Conservation (phyloP, 129 eudicot genomes). For the Escallonia herrerae region DNA sequence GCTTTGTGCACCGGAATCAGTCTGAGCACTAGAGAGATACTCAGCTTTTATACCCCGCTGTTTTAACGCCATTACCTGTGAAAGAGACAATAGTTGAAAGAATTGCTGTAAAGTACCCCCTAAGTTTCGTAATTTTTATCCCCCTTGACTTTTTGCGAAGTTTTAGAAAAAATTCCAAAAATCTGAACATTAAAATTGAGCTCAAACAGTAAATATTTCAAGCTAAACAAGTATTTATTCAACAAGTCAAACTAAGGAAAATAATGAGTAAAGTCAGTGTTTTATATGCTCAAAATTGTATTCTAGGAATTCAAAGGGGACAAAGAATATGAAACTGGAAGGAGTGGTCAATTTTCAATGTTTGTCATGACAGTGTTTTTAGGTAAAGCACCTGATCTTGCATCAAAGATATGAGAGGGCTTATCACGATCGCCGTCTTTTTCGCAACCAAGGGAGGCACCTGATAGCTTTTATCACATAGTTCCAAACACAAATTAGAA, state of each 20-base stretch:
- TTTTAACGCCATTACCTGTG: slow-evolving; percentile 86
- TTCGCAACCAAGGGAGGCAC: slow-evolving; percentile 71
- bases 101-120: background rate
- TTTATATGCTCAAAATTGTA: too few relatives aligned
- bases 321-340: too few relatives aligned
- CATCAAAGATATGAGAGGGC: slow-evolving; percentile 91
- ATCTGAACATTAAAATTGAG: too few relatives aligned
- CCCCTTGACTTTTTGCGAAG: too few relatives aligned
- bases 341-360: too few relatives aligned
- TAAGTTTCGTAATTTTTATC: too few relatives aligned
- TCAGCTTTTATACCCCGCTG: slow-evolving; percentile 82
- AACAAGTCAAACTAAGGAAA: too few relatives aligned
- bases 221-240: too few relatives aligned
- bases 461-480: slow-evolving; percentile 58
- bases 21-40: slow-evolving; percentile 74
- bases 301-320: too few relatives aligned
- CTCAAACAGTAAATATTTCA: too few relatives aligned
- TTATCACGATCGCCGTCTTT: slow-evolving; percentile 74
- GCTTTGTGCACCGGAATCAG: slow-evolving; percentile 41
- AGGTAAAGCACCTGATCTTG: slow-evolving; percentile 69
- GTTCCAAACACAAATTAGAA: slow-evolving; percentile 6
- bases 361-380: background rate
- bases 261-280: too few relatives aligned
- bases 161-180: too few relatives aligned
- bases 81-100: background rate